Evolutionary conservation across 495 filamentous ascomycete genomes (phyloP).

Genomic region (Hypoxylon lienhwacheense): DNA sequence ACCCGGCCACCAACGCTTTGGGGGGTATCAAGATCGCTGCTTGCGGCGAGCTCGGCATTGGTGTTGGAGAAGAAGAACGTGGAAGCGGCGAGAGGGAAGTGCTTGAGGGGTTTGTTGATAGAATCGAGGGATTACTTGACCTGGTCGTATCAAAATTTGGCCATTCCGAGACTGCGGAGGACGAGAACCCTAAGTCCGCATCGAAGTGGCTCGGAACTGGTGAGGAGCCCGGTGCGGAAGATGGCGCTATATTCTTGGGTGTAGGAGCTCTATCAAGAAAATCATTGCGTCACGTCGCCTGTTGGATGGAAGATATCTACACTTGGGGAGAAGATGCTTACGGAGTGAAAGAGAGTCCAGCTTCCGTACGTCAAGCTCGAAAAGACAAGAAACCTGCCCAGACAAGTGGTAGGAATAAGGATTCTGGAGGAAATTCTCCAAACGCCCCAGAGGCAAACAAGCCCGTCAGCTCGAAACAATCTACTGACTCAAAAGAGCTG

Average conservation of each 20-base stretch:
- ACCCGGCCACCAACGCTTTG: slow-evolving; percentile 76
- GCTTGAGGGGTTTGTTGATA: slow-evolving; percentile 76
- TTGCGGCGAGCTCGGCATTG: slow-evolving; percentile 87
- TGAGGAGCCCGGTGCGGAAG: slow-evolving; percentile 62
- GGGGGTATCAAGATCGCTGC: slow-evolving; percentile 87
- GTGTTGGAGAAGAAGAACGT: slow-evolving; percentile 91
- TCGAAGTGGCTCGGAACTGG: slow-evolving; percentile 69
- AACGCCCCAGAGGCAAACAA: slow-evolving; percentile 1
- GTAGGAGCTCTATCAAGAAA: slow-evolving; percentile 65
- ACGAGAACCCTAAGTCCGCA: slow-evolving; percentile 11
- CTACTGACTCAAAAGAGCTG: neutral
- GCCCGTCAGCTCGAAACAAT: neutral
- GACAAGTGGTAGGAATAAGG: slow-evolving; percentile 32
- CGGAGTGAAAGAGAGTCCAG: slow-evolving; percentile 75
- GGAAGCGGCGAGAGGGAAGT: slow-evolving; percentile 91
- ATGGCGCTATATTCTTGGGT: slow-evolving; percentile 84
- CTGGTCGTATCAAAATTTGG: slow-evolving; percentile 86
- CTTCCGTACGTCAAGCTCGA: slow-evolving; percentile 50
- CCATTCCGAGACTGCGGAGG: slow-evolving; percentile 41
- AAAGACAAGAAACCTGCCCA: slow-evolving; percentile 23
- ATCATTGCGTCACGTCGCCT: slow-evolving; percentile 66
- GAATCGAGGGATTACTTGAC: slow-evolving; percentile 74
- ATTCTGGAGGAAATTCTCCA: slow-evolving; percentile 3
- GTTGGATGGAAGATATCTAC: slow-evolving; percentile 85
- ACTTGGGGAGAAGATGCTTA: slow-evolving; percentile 76